Base-by-base conservation (phyloP, 2,329 filamentous ascomycete species). In the Sclerotinia subarctica region DNA sequence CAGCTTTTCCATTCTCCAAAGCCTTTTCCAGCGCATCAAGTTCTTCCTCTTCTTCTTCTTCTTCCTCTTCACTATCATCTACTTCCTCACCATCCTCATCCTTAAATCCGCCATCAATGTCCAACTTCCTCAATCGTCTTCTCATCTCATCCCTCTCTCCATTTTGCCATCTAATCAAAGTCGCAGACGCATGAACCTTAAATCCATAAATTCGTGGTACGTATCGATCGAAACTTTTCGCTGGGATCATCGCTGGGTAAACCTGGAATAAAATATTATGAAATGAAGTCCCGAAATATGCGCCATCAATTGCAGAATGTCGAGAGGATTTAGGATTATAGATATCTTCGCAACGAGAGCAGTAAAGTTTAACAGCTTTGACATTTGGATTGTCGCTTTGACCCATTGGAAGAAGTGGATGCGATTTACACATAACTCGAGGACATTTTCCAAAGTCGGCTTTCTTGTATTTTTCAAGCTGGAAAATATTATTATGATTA, bases 191-290 rank as follows among this genome's bases (percentile, higher is more conserved):
- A 80, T 99, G 95, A 7, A 99, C 93, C 77, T 92, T 93, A 84
- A 99, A 99, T 46, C 95, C 95, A 79, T 95, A 99, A 70, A 96
- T 90, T 69, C 91, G 88, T 32, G 95, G 95, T 68, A 94, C 87
- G 80, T 98, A 97, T 73, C 95, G 88, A 72, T 93, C 89, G 71
- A 89, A 84, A 74, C 88, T 93, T 85, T 98, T 99, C 73, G 88
- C 83, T 3, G 95, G 95, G 64, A 96, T 88, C 74, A 99, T 85
- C 32, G 91, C 88, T 7, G 95, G 94, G 78, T 98, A 98, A 67
- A 99, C 95, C 80, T 99, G 95, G 83, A 99, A 98, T 71, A 99
- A 88, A 80, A 99, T 97, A 81, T 97, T 97, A 84, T 97, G 94
- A 84, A 99, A 99, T 3, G 92, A 96, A 59, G 94, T 94, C 74